Evolutionary conservation across 129 eudicot genomes (phyloP).

Genomic region (Lonicera japonica): DNA sequence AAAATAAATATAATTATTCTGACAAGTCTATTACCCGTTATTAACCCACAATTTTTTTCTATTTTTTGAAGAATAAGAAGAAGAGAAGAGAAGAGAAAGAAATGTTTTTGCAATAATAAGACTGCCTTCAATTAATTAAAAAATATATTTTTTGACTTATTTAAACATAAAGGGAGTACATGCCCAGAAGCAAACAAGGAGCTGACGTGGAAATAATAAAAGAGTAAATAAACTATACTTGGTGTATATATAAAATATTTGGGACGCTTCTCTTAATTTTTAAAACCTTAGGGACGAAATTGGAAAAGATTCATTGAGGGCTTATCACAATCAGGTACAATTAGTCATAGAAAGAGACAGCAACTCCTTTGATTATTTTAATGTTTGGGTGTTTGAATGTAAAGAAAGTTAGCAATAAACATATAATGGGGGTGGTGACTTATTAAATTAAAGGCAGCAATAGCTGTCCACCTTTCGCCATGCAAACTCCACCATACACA

Average conservation of each 20-base stretch:
- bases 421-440: slow-evolving; percentile 7
- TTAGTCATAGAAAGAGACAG: background rate
- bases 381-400: background rate
- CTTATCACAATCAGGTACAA: background rate
- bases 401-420: background rate
- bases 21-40: no score
- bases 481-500: slow-evolving; percentile 51
- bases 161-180: no score
- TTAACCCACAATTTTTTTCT: no score
- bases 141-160: no score
- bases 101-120: no score
- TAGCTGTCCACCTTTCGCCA: slow-evolving; percentile 37
- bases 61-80: no score
- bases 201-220: no score
- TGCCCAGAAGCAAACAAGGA: no score
- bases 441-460: background rate
- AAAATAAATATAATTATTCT: no score
- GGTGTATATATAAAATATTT: background rate
- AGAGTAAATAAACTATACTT: background rate
- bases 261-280: background rate
- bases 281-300: background rate
- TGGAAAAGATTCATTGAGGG: background rate
- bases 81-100: no score
- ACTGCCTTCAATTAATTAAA: no score
- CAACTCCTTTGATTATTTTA: background rate